A percentile compares a stretch with the other conserved stretches of the same genome.
phyloP scores from a whole-genome alignment of 192 early-diverging fungal genomes.

The Umbelopsis sp. region DNA sequence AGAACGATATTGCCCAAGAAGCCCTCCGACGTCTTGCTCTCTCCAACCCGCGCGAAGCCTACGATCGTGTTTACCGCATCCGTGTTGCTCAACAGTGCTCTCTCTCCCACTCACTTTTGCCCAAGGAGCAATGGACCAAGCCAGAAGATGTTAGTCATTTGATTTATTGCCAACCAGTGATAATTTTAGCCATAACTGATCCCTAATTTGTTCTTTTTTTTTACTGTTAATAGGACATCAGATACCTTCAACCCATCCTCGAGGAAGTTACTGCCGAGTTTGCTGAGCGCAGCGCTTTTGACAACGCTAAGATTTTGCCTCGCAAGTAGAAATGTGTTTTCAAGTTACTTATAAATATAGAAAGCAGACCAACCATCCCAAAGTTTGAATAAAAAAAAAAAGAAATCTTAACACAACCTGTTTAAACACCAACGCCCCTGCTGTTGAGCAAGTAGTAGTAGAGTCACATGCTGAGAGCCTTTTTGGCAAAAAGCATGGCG shows the following conservation, averaged over 20 bases:
- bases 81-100: constrained; percentile 77
- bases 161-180: neutral
- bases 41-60: constrained; percentile 48
- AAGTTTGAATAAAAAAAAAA: neutral
- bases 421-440: constrained; percentile 33
- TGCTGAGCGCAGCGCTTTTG: constrained; percentile 74
- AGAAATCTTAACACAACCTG: constrained; percentile 22
- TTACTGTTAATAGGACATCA: constrained; percentile 61
- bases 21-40: constrained; percentile 79
- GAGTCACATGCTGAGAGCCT: constrained; percentile 3
- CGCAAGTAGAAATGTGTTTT: constrained; percentile 14
- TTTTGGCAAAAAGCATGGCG: neutral
- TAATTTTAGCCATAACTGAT: too few relatives aligned
- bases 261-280: constrained; percentile 80
- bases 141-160: constrained; percentile 62
- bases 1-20: constrained; percentile 78
- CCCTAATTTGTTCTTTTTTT: neutral
- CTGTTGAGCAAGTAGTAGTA: constrained; percentile 20
- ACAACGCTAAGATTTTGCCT: constrained; percentile 49
- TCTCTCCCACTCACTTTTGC: constrained; percentile 69
- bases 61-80: constrained; percentile 81
- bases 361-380: neutral
- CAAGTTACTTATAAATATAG: constrained; percentile 9
- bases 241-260: constrained; percentile 83
- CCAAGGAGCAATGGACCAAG: constrained; percentile 73